Conservation (phyloP, 768 basidiomycete genomes). For the Tremella fuciformis region DNA sequence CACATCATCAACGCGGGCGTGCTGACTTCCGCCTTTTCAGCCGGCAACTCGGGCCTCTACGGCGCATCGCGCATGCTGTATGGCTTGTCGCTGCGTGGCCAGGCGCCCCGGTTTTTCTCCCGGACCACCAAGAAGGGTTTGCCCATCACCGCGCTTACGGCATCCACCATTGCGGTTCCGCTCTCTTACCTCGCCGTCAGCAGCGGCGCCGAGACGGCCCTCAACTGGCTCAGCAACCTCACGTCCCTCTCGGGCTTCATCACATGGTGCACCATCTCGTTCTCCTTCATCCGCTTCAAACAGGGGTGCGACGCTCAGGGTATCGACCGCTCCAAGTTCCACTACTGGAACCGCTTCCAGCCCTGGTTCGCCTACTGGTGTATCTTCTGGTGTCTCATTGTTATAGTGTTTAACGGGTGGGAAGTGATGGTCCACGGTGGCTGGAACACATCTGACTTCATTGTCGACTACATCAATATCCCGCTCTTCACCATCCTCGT, state of each 20-base stretch:
- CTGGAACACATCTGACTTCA: constrained; percentile 18
- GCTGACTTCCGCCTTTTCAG: constrained; percentile 35
- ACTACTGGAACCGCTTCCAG: constrained; percentile 48
- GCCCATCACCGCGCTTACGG: constrained; percentile 67
- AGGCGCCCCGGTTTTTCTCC: constrained; percentile 76
- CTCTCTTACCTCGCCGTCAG: constrained; percentile 73
- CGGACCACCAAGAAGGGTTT: constrained; percentile 70
- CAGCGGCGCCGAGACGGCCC: constrained; percentile 67
- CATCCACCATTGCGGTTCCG: constrained; percentile 62
- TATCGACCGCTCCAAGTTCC: constrained; percentile 66
- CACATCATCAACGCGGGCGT: constrained; percentile 50
- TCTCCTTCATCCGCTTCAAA: constrained; percentile 81
- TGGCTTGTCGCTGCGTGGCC: constrained; percentile 58
- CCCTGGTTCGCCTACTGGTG: constrained; percentile 34
- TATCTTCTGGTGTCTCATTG: constrained; percentile 30
- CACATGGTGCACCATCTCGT: constrained; percentile 73
- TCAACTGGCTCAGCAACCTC: constrained; percentile 73
- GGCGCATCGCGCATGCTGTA: constrained; percentile 22
- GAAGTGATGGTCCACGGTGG: constrained; percentile 22
- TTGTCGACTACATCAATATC: constrained; percentile 26
- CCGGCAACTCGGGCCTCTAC: constrained; percentile 30
- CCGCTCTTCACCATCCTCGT: constrained; percentile 16
- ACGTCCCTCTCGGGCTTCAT: constrained; percentile 59
- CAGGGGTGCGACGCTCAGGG: constrained; percentile 75
- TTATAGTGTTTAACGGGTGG: constrained; percentile 32